Evolutionary conservation across 805 yeast species (phyloP), one percentile per base, ranked within the genome.

Genomic region (Vanderwaltozyma polyspora): DNA sequence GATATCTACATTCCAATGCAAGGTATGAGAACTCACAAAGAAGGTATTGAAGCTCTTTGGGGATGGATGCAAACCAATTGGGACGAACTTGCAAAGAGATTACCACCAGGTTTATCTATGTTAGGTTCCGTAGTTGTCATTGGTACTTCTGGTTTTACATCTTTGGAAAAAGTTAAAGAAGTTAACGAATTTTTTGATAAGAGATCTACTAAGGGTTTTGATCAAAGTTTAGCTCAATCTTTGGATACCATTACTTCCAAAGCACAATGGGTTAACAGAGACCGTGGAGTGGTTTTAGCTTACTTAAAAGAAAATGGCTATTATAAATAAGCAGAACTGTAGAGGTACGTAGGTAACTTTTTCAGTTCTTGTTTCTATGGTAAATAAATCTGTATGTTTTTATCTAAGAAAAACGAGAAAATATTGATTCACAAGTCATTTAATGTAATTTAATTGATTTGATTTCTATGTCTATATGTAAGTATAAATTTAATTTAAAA

Each of bases 61-160:
- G 36, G 50, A 13, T 89, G 95, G 94, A 51, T 75, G 46, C 67
- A 70, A 48, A 49, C 39, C 11, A 77, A 87, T 59, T 89, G 93
- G 89, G 85, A 74, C 37, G 68, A 64, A 29, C 52, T 89, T 40
- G 60, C 62, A 46, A 68, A 73, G 55, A 64, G 69, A 49, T 70
- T 85, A 53, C 95, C 96, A 33, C 84, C 94, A 12, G 79, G 84
- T 10, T 68, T 79, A 43, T 68, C 85, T 17, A 74, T 86, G 83
- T 66, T 89, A 48, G 80, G 89, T 15, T 66, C 78, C 14, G 76
- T 91, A 38, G 80, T 89, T 26, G 64, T 68, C 22, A 42, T 80
- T 24, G 62, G 77, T 31, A 69, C 82, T 26, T 60, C 75, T 17
- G 74, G 79, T 1, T 78, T 74, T 60, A 69, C 85, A 19, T 70